Percentiles rank a stretch among this genome's conserved stretches.
phyloP scores from a whole-genome alignment of 768 basidiomycete species.

The Obba rivulosa region DNA sequence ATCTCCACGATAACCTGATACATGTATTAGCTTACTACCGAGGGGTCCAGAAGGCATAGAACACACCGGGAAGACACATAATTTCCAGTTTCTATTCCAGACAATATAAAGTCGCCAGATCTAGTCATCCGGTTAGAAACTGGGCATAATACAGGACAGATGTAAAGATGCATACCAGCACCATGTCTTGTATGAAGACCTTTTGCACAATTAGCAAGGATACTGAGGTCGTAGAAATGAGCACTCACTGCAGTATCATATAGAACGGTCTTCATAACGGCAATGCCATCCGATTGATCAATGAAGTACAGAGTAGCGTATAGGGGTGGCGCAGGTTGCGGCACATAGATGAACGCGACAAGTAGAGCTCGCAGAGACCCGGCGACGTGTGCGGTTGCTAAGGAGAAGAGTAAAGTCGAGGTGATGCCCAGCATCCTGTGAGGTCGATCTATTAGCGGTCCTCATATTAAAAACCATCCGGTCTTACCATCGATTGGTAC shows the following conservation, averaged over 20 bases:
- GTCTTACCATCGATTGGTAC: too few species aligned
- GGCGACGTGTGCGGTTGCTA: not conserved
- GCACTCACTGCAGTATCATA: not conserved
- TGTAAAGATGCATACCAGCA: not conserved
- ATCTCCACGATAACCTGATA: too few species aligned
- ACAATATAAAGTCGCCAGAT: slow-evolving; percentile 22
- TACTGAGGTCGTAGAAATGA: not conserved
- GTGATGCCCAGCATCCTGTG: not conserved
- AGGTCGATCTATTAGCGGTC: too few species aligned
- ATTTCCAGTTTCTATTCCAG: slow-evolving; percentile 17
- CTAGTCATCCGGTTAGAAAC: slow-evolving; percentile 1
- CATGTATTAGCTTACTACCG: too few species aligned
- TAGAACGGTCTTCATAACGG: not conserved
- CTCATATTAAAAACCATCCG: too few species aligned
- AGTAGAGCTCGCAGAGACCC: not conserved
- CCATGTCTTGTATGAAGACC: not conserved
- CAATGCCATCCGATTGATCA: not conserved
- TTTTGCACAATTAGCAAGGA: not conserved
- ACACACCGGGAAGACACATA: slow-evolving; percentile 17
- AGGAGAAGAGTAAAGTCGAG: not conserved
- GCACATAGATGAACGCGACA: not conserved
- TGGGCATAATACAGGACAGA: slow-evolving; percentile 1
- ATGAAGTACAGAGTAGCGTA: not conserved
- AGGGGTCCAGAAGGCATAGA: not conserved
- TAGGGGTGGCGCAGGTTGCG: not conserved